Evolutionary conservation across 2,329 filamentous ascomycete genomes (phyloP), one percentile per base, ranked within the genome.

Genomic region (Tolypocladium capitatum): DNA sequence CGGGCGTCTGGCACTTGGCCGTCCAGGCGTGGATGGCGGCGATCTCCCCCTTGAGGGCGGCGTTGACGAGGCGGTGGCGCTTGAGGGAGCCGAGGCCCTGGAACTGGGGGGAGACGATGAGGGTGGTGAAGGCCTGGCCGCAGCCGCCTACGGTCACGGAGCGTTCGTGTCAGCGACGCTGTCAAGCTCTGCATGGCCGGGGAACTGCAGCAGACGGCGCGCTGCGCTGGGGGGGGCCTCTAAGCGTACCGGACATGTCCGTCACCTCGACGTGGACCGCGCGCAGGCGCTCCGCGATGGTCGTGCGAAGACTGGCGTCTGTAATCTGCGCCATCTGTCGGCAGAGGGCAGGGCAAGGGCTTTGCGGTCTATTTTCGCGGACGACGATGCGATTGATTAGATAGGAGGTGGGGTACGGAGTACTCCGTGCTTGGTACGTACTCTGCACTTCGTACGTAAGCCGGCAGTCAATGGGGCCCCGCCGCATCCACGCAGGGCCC

Each of bases 11-110:
- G 65, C 90, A 95, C 68, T 89, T 94, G 28, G 89, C 87, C 48
- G 87, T 94, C 90, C 90, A 96, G 35, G 90, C 90, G 70, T 96
- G 90, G 57, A 96, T 94, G 54, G 78, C 79, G 16, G 86, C 86
- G 63, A 96, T 94, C 69, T 96, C 89, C 43, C 83, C 78, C 70
- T 89, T 91, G 57, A 96, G 73, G 5, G 81, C 81, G 16, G 76
- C 76, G 67, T 96, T 95, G 57, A 94, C 89, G 52, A 94, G 75
- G 40, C 90, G 81, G 67, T 95, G 87, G 49, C 90, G 78, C 62
- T 88, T 88, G 49, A 96, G 79, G 46, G 86, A 86, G 60, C 71
- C 84, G 65, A 85, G 83, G 57, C 80, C 81, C 48, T 75, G 72
- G 63, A 88, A 89, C 49, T 79, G 70, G 31, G 82, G 73, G 9